Evolutionary conservation across 306 rosid genomes (phyloP).

Genomic region (Ziziphus jujuba): DNA sequence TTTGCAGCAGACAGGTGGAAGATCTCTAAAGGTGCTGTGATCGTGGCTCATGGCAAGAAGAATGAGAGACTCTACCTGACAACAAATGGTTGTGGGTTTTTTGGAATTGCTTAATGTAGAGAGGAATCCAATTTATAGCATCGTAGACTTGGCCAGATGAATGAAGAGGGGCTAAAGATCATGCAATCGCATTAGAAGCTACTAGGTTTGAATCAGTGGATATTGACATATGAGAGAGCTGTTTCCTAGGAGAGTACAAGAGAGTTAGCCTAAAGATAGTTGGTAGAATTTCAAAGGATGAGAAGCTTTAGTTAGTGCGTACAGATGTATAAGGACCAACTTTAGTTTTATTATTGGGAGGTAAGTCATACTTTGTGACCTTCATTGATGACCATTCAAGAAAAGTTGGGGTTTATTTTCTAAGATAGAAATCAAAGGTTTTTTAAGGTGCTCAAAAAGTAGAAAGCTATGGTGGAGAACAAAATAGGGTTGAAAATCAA

Average conservation of each 20-base stretch:
- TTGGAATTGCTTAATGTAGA: too few relatives aligned
- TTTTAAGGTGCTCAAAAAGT: background rate
- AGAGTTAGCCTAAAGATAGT: background rate
- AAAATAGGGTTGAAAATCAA: background rate
- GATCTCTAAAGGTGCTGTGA: background rate
- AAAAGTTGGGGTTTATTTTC: background rate
- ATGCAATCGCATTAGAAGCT: too few relatives aligned
- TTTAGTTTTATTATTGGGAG: too few relatives aligned
- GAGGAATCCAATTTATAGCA: background rate
- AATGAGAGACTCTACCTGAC: too few relatives aligned
- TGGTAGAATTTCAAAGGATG: background rate
- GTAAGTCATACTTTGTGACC: background rate
- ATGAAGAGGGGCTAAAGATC: background rate
- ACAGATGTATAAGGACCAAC: background rate
- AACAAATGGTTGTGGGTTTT: background rate
- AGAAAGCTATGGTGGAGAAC: background rate
- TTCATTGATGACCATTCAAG: background rate
- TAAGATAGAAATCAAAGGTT: background rate
- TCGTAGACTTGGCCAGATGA: background rate
- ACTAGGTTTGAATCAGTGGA: background rate
- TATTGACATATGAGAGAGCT: background rate
- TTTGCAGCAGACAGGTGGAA: background rate
- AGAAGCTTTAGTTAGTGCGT: background rate
- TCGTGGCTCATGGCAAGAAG: background rate
- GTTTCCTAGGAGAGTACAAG: background rate